Evolutionary conservation across 2,329 filamentous ascomycete species (phyloP).

Genomic region (Cryphonectria parasitica): DNA sequence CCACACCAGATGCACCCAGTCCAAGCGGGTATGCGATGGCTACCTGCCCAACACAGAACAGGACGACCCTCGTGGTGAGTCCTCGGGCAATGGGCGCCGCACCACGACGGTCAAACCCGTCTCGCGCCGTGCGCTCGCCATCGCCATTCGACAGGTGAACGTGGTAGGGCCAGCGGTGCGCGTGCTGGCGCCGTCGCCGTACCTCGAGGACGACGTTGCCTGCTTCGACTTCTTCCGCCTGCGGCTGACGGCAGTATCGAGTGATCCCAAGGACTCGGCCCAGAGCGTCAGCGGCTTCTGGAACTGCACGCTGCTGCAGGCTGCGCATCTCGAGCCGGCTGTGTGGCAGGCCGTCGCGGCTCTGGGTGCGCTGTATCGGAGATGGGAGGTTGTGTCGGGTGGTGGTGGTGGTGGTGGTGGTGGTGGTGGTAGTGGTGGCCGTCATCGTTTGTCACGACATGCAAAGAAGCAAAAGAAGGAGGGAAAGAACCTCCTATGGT

Average conservation of each 20-base stretch:
- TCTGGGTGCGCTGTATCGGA: slow-evolving; percentile 41
- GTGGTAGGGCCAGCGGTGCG: slow-evolving; percentile 38
- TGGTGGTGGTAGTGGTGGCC: not conserved
- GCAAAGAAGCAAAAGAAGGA: not conserved
- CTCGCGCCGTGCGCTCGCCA: slow-evolving; percentile 39
- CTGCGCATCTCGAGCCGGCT: slow-evolving; percentile 41
- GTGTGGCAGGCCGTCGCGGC: slow-evolving; percentile 43
- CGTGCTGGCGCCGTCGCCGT: slow-evolving; percentile 29
- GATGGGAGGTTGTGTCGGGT: slow-evolving; percentile 28
- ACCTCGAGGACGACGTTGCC: slow-evolving; percentile 18
- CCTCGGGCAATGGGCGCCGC: not conserved
- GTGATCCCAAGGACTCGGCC: slow-evolving; percentile 35
- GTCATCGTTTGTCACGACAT: not conserved
- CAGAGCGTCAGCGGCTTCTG: slow-evolving; percentile 35
- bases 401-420: not conserved
- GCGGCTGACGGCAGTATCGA: slow-evolving; percentile 35
- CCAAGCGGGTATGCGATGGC: slow-evolving; percentile 40
- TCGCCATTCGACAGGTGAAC: slow-evolving; percentile 35
- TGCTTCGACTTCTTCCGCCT: slow-evolving; percentile 43
- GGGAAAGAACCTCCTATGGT: too few species aligned
- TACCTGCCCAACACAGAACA: slow-evolving; percentile 33
- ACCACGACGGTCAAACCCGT: slow-evolving; percentile 30
- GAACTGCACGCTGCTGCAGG: slow-evolving; percentile 39
- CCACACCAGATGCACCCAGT: slow-evolving; percentile 26
- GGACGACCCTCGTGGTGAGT: not conserved